Base-by-base conservation (phyloP, 1,284 basidiomycete species). In the Ustilago tritici region DNA sequence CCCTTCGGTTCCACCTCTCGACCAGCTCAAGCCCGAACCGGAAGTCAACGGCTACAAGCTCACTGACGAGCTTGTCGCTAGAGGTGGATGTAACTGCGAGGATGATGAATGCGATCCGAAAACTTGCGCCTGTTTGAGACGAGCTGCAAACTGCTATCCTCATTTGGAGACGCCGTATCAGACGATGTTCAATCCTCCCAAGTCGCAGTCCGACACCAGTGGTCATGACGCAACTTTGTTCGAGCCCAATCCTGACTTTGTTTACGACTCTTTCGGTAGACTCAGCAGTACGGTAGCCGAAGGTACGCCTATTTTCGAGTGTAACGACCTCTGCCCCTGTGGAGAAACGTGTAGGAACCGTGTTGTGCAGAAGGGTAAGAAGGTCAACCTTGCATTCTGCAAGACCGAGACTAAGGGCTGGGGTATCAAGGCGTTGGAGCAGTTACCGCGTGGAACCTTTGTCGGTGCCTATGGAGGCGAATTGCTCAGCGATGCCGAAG, bases 401-500 rank as follows among this genome's bases (percentile, higher is more conserved):
- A 38, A 88, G 89, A 52, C 90, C 94, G 41, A 88, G 93, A 1
- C 91, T 91, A 82, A 90, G 91, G 52, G 90, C 89, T 36, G 84
- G 88, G 15, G 90, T 88, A 94, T 97, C 47, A 64, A 57, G 57
- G 49, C 63, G 9, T 11, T 68, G 10, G 52, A 55, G 2, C 2
- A 3, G 1, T n/a, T 78, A 32, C 89, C 89, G 0, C 87, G 84
- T 41, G 92, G 93, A 3, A 90, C 91, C 0, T 96, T 92, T 82
- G 87, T 97, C 50, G 94, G 94, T 2, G 89, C 93, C 0, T 96
- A 96, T 85, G 88, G 93, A 2, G 95, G 95, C 1, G 95, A 97
- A 84, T 87, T 95, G 5, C 81, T 96, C 31, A 90, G 89, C 0
- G 92, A 93, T 55, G 87, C 85, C 1, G 92, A 92, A 60, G 90